Evolutionary conservation across 108 stramenopile genomes (phyloP).

Genomic region (Epipyxis sp.): DNA sequence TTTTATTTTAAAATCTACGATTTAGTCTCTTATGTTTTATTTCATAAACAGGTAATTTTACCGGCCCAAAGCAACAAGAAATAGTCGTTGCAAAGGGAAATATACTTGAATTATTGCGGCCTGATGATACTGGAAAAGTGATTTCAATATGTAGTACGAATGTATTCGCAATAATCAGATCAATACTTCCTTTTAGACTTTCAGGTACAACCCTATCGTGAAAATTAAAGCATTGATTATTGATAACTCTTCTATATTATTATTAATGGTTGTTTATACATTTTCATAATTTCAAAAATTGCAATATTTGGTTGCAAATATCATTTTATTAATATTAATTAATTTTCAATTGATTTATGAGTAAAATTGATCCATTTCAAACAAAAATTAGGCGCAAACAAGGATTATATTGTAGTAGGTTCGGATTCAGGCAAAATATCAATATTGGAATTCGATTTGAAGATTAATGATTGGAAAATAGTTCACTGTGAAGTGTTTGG

Average conservation of each 20-base stretch:
- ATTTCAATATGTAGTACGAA: conserved; percentile 46
- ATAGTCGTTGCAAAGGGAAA: conserved; percentile 38
- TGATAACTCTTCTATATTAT: too few relatives aligned
- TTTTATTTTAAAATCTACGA: too few relatives aligned
- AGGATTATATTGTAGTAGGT: conserved; percentile 81
- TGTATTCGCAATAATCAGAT: conserved; percentile 70
- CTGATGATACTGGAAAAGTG: conserved; percentile 26
- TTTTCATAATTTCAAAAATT: too few relatives aligned
- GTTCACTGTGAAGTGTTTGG: conserved; percentile 50
- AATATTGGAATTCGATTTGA: conserved; percentile 70
- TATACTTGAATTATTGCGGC: conserved; percentile 39
- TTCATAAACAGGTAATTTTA: conserved; percentile 33
- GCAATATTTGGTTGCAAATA: too few relatives aligned
- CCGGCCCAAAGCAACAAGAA: conserved; percentile 45
- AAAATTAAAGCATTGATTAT: too few relatives aligned
- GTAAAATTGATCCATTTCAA: neutral
- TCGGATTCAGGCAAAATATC: conserved; percentile 79
- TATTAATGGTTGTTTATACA: too few relatives aligned
- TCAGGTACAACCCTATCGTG: conserved; percentile 63
- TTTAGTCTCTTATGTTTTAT: neutral
- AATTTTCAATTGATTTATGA: neutral
- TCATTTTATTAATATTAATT: neutral
- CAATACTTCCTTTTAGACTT: conserved; percentile 66
- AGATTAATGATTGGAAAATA: conserved; percentile 24
- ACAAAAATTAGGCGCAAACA: conserved; percentile 50